phyloP scores from a whole-genome alignment of 192 early-diverging fungal genomes.

The Paraglomus brasilianum region DNA sequence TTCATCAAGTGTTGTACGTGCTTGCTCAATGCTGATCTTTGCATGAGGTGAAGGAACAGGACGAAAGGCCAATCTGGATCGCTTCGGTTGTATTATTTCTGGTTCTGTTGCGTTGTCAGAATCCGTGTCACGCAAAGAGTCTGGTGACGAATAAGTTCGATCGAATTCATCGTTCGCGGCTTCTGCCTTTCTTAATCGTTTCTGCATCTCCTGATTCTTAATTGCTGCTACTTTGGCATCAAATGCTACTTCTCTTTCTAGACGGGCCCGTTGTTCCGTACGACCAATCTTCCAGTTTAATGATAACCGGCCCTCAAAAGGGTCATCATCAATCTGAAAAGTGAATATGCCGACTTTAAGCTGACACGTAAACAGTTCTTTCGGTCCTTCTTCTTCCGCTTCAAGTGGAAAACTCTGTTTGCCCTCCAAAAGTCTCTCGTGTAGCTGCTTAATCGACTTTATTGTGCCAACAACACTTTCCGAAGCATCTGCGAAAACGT shows the following conservation, averaged over 20 bases:
- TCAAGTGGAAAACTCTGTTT: neutral
- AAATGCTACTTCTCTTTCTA: conserved; percentile 42
- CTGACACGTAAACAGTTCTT: conserved; percentile 31
- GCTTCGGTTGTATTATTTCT: too few relatives aligned
- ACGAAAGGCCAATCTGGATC: neutral
- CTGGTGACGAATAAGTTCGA: too few relatives aligned
- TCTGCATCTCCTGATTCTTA: conserved; percentile 7
- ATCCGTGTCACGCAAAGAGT: too few relatives aligned
- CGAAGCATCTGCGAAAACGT: conserved; percentile 37
- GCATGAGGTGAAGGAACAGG: conserved; percentile 23
- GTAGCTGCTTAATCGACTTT: conserved; percentile 37
- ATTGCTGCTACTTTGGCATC: conserved; percentile 37
- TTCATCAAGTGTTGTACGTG: conserved; percentile 32
- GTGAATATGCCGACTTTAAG: conserved; percentile 35
- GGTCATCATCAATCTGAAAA: conserved; percentile 45
- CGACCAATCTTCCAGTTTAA: conserved; percentile 39
- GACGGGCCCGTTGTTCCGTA: conserved; percentile 35
- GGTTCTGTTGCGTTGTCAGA: too few relatives aligned
- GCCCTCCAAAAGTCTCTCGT: conserved; percentile 24
- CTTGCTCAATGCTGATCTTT: conserved; percentile 28
- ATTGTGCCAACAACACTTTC: conserved; percentile 35
- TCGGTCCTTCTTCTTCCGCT: conserved; percentile 29
- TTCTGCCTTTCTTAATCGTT: neutral
- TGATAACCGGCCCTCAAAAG: conserved; percentile 41
- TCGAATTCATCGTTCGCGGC: neutral